Base-by-base conservation (phyloP, 495 filamentous ascomycete genomes). In the Amniculicola lignicola region DNA sequence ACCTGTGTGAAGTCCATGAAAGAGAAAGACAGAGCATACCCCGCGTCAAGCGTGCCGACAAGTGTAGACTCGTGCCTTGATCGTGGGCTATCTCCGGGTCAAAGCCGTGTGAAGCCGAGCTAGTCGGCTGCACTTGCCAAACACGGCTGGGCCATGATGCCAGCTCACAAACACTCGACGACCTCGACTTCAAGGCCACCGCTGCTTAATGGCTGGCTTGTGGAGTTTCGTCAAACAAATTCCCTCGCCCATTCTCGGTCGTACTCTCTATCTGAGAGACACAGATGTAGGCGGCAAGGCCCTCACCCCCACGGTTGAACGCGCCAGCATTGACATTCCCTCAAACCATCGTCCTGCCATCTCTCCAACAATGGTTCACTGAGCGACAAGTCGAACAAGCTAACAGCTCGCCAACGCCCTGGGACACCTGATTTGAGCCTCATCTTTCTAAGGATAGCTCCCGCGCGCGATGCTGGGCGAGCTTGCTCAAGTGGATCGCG, bases 391-490 rank as follows among this genome's bases (percentile, higher is more conserved):
- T 54, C 47, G 21, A 47, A 51, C 50, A 54, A 40, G 23, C 48
- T 25, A 57, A 28, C 22, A 3, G 10, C 44, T 22, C 37, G 29
- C 38, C 50, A 27, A 24, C 11, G 24, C 23, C 42, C 41, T 24
- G 28, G 29, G 38, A 51, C 39, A 44, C 54, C 61, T 60, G 28
- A 60, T 59, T 41, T 55, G 61, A 59, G 61, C 61, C 56, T 56
- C 61, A 53, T 15, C 33, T 24, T 49, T 54, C 60, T 51, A 63
- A 64, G 56, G 29, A 56, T 64, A 64, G 61, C 33, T 64, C 61
- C 61, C 61, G 61, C 61, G 56, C 61, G 61, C 56, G 40, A 59
- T 52, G 51, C 25, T 56, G 37, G 55, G 27, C 56, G 56, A 15
- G 4, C 24, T n/a, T 54, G 57, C 44, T 50, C 40, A 42, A 54